Evolutionary conservation across 2,329 filamentous ascomycete genomes (phyloP).

Genomic region (Microthyrium microscopicum): DNA sequence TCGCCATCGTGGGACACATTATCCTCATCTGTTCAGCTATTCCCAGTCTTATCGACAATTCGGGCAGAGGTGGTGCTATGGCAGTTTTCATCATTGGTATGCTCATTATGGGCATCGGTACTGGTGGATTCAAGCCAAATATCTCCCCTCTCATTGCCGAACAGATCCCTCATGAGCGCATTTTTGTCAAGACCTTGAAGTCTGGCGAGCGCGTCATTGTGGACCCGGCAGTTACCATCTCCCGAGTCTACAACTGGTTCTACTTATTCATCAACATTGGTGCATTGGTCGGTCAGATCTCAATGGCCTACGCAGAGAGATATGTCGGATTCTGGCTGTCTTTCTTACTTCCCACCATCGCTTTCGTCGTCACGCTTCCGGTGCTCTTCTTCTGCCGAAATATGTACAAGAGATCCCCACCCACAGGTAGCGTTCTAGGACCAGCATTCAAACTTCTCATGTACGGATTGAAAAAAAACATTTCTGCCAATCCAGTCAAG

Average conservation of each 20-base stretch:
- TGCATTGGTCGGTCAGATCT: conserved; percentile 19
- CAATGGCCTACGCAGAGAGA: conserved; percentile 23
- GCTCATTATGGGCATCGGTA: conserved; percentile 43
- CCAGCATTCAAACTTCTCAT: conserved; percentile 46
- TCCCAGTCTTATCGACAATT: conserved; percentile 30
- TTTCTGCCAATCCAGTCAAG: conserved; percentile 38
- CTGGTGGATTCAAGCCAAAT: conserved; percentile 55
- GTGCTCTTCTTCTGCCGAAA: conserved; percentile 45
- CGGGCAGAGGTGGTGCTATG: conserved; percentile 19
- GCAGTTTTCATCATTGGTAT: conserved; percentile 40
- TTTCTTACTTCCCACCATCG: conserved; percentile 47
- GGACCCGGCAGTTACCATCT: conserved; percentile 48
- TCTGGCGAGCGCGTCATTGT: conserved; percentile 44
- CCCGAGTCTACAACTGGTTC: conserved; percentile 46
- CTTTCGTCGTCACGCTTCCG: conserved; percentile 43
- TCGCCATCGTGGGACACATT: conserved; percentile 42
- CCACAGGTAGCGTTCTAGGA: conserved; percentile 49
- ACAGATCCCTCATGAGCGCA: conserved; percentile 44
- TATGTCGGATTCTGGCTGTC: conserved; percentile 57
- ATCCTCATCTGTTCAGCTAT: conserved; percentile 39
- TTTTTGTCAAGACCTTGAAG: conserved; percentile 27
- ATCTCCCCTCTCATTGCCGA: conserved; percentile 41
- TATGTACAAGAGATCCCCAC: conserved; percentile 41
- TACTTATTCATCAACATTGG: conserved; percentile 24
- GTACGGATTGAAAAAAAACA: conserved; percentile 41